Evolutionary conservation across 2,329 filamentous ascomycete genomes (phyloP), one percentile per base, ranked within the genome.

Genomic region (Sporothrix dimorphospora): DNA sequence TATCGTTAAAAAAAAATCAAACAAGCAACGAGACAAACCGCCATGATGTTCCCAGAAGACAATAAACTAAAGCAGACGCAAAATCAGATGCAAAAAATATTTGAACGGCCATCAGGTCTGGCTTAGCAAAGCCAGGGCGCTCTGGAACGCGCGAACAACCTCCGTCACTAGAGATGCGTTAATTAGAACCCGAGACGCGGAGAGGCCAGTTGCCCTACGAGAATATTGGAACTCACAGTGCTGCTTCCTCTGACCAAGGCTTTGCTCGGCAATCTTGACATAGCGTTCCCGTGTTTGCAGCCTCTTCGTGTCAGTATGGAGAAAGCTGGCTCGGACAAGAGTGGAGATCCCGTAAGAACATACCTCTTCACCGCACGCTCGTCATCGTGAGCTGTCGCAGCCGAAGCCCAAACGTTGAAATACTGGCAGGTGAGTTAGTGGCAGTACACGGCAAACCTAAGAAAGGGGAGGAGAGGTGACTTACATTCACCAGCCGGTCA

Each of bases 221-320:
- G 38, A 38, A 14, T 14, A 11, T 12, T 5, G 30, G 11, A 16
- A 82, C 92, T 83, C 83, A 97, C 94, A 93, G 77, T 97, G 94
- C 73, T 90, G 85, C 78, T 94, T 91, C 79, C 92, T 96, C 76
- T 91, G 86, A 70, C 90, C 88, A 72, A 97, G 84, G 34, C 85
- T 87, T 51, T 88, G 84, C 79, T 97, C 94, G 0, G 91, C 89
- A 57, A 93, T 84, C 74, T 91, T 89, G 40, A 97, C 93, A 79
- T 91, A 92, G 73, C 89, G 85, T 79, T 91, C 89, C 74, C 94
- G 90, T 1, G 94, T 98, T 78, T 91, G 92, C 61, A 97, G 85
- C 71, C 92, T 93, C 74, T 5, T 53, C 19, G 14, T 76, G 61
- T 77, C 70, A 69, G 74, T 49, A n/a, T n/a, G n/a, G n/a, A n/a